Conservation (phyloP, 495 filamentous ascomycete species). For the Parmelia sp. region DNA sequence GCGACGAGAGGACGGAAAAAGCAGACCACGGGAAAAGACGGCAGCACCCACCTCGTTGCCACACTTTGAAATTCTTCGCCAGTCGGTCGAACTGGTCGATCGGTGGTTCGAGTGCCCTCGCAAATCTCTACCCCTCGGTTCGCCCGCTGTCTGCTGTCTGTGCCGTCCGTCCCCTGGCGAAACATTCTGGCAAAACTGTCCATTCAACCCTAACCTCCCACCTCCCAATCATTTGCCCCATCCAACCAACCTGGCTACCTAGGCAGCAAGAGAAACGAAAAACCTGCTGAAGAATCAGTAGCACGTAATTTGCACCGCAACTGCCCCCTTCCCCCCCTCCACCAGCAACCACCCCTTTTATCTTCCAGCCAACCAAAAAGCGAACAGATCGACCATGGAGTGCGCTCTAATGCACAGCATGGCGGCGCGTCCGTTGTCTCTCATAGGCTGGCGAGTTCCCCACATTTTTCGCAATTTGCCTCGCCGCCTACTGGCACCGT, state of each 20-base stretch:
- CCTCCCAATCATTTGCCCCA: too few species aligned
- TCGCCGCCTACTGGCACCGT: background rate
- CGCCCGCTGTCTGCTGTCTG: background rate
- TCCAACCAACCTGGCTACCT: too few species aligned
- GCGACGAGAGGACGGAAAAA: too few species aligned
- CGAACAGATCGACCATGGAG: background rate
- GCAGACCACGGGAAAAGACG: background rate
- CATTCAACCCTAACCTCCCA: too few species aligned
- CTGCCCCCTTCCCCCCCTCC: too few species aligned
- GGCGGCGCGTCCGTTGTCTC: background rate
- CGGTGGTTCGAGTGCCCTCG: background rate
- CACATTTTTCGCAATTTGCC: background rate
- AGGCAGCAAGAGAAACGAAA: too few species aligned
- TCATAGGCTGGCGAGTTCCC: background rate
- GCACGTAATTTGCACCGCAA: too few species aligned
- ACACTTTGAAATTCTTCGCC: background rate
- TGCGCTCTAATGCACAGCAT: background rate
- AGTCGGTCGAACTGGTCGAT: background rate
- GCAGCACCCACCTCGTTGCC: background rate
- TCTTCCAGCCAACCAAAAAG: too few species aligned
- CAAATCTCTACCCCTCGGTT: background rate
- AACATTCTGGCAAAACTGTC: too few species aligned
- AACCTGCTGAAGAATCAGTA: too few species aligned
- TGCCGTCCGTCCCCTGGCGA: too few species aligned
- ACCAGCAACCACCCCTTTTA: too few species aligned